Evolutionary conservation across 495 filamentous ascomycete genomes (phyloP).

Genomic region (Margaritispora aquatica): DNA sequence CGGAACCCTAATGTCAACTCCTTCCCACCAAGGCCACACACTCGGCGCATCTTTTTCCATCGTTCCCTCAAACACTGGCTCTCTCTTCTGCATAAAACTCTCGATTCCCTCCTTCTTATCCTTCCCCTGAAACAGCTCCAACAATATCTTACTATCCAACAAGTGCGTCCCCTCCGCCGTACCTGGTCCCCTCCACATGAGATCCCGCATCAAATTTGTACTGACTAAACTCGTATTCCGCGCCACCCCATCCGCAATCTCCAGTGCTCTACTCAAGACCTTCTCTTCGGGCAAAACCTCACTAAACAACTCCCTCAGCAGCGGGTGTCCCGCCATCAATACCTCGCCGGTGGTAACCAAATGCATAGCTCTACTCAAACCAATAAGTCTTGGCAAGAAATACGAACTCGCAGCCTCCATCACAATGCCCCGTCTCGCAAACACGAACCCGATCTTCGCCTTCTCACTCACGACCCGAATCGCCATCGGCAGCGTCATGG

Average conservation of each 20-base stretch:
- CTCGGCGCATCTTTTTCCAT: constrained; percentile 38
- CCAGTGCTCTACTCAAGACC: constrained; percentile 49
- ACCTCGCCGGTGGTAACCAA: constrained; percentile 43
- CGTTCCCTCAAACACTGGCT: constrained; percentile 45
- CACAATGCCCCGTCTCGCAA: constrained; percentile 52
- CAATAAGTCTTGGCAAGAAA: constrained; percentile 57
- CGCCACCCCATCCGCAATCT: constrained; percentile 51
- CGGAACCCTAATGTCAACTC: constrained; percentile 13
- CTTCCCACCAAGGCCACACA: constrained; percentile 44
- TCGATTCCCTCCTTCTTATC: constrained; percentile 43
- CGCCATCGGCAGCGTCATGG: constrained; percentile 56
- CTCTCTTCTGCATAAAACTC: constrained; percentile 42
- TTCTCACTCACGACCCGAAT: constrained; percentile 48
- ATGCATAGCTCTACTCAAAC: constrained; percentile 49
- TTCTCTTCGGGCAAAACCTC: constrained; percentile 44
- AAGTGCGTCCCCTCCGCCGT: constrained; percentile 52
- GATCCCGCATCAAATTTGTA: constrained; percentile 47
- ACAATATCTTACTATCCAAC: constrained; percentile 50
- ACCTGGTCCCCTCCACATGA: constrained; percentile 53
- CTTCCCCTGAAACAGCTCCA: constrained; percentile 44
- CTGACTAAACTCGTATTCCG: constrained; percentile 50
- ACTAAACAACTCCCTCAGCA: constrained; percentile 48
- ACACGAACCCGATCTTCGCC: constrained; percentile 61
- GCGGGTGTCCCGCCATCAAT: constrained; percentile 32
- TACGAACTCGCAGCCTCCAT: constrained; percentile 60